Evolutionary conservation across 768 basidiomycete species (phyloP), one percentile per base, ranked within the genome.

Genomic region (Boletus edulis): DNA sequence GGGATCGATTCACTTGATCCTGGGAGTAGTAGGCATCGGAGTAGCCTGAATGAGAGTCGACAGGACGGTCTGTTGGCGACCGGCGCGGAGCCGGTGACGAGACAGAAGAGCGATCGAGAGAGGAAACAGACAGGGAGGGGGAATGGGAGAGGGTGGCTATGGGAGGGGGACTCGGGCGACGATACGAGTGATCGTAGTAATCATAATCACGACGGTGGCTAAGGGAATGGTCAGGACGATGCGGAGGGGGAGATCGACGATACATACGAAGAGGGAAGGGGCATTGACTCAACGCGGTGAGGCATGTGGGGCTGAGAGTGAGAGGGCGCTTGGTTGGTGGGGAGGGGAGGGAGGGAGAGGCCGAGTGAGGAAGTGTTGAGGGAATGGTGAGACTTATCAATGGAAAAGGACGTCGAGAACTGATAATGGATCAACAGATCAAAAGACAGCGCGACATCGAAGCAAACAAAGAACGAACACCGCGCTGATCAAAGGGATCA

Each of bases 101-200:
- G 43, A 81, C 78, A 34, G 81, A 78, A 43, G 81, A 81, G 63
- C 82, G 79, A 73, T 85, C 84, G 35, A 80, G 73, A 0, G 83
- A 83, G 42, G 82, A 81, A 35, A 80, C 76, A 11, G 82, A 84
- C 35, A 81, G 72, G 7, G 84, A 81, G 39, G 86, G 84, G 0
- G 86, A 87, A 64, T 82, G 81, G 24, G 82, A 72, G 56, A 76
- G 74, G 42, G 77, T 76, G 11, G 78, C 78, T 56, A 78, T 79
- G 56, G 76, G 80, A 2, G 75, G 81, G 34, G 76, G 82, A 51
- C 73, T 81, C 53, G 75, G 78, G 20, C 69, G 64, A 49, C 71
- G 72, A 62, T 72, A 67, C 53, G 70, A 56, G 59, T 65, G 67
- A 60, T 77, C 77, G 67, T 78, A 76, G 58, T 72, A 73, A 55